A percentile compares a stretch with the other conserved stretches of the same genome.
Evolutionary conservation across 495 filamentous ascomycete species (phyloP).

Genomic region (Filosporella fistucella): DNA sequence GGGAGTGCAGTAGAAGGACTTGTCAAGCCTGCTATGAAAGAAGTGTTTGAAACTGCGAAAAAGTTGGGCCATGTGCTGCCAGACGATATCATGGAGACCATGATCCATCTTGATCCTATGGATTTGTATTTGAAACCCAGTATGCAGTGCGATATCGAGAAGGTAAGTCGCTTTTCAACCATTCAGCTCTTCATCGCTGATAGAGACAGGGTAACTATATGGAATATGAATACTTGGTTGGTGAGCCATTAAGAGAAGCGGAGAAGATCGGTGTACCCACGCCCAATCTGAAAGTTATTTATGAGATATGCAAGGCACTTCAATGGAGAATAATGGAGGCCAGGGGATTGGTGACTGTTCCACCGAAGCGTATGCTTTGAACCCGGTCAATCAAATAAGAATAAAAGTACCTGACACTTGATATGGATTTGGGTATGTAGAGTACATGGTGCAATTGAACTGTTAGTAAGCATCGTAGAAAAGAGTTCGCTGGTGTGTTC

Average conservation of each 20-base stretch:
- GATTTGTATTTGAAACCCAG: conserved; percentile 46
- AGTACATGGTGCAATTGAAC: too few species aligned
- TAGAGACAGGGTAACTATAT: conserved; percentile 39
- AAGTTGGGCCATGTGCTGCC: conserved; percentile 36
- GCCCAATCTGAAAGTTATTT: conserved; percentile 40
- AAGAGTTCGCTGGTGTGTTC: too few species aligned
- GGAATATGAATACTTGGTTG: conserved; percentile 48
- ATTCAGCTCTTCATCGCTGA: not conserved
- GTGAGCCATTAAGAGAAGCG: conserved; percentile 46
- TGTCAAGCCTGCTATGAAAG: conserved; percentile 18
- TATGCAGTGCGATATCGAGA: conserved; percentile 49
- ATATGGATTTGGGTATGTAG: too few species aligned
- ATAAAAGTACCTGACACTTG: too few species aligned
- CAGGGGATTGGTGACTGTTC: conserved; percentile 27
- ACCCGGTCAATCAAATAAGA: too few species aligned
- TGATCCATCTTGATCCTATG: conserved; percentile 37
- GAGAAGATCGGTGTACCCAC: conserved; percentile 34
- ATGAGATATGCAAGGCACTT: conserved; percentile 34
- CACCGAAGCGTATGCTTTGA: not conserved
- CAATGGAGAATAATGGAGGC: conserved; percentile 35
- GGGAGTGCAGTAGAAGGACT: conserved; percentile 18
- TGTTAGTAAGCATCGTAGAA: too few species aligned
- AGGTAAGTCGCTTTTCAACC: conserved; percentile 13
- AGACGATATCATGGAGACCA: conserved; percentile 47
- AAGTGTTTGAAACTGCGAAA: conserved; percentile 14